Percentiles rank a stretch among this genome's conserved stretches.
These are phyloP conservation scores for Cryptococcus neoformans DNA, from an alignment of 1,284 basidiomycete genomes.

Conservation along the genomic window DNA sequence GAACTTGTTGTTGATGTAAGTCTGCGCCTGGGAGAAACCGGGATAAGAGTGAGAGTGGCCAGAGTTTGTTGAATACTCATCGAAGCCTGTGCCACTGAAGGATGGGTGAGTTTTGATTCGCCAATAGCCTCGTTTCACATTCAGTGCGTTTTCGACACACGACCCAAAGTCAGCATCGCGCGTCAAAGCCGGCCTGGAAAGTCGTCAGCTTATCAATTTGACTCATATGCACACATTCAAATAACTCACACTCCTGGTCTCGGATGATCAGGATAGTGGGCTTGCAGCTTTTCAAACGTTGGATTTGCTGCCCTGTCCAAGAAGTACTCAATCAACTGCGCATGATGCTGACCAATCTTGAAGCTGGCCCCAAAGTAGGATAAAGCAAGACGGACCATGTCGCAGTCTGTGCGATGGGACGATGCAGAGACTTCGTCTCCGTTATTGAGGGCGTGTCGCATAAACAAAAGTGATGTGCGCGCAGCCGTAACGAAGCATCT, in stretches of 20 bases:
- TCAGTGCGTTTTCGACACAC: slow-evolving; percentile 40
- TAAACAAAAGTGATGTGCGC: slow-evolving; percentile 38
- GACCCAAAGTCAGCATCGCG: slow-evolving; percentile 30
- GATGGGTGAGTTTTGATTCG: background rate
- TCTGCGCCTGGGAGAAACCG: background rate
- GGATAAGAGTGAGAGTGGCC: background rate
- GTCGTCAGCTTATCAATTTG: background rate
- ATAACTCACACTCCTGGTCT: slow-evolving; percentile 32
- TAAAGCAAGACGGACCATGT: slow-evolving; percentile 33
- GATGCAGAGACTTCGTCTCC: slow-evolving; percentile 29
- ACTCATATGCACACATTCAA: background rate
- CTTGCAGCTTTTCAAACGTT: slow-evolving; percentile 36
- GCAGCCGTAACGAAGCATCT: slow-evolving; percentile 40
- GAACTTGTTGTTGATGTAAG: background rate
- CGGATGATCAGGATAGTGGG: slow-evolving; percentile 46
- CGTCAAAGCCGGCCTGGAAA: slow-evolving; percentile 25
- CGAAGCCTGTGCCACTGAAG: too few species aligned
- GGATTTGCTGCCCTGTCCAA: slow-evolving; percentile 41
- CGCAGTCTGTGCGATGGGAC: slow-evolving; percentile 32
- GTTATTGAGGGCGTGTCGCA: slow-evolving; percentile 38
- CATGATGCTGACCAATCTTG: slow-evolving; percentile 46
- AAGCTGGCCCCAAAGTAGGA: slow-evolving; percentile 33
- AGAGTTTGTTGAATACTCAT: too few species aligned
- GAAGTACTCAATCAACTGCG: slow-evolving; percentile 47
- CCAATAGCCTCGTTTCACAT: slow-evolving; percentile 47